Conservation (phyloP, 2,329 filamentous ascomycete species). For the Stagonosporopsis cucurbitacearum region DNA sequence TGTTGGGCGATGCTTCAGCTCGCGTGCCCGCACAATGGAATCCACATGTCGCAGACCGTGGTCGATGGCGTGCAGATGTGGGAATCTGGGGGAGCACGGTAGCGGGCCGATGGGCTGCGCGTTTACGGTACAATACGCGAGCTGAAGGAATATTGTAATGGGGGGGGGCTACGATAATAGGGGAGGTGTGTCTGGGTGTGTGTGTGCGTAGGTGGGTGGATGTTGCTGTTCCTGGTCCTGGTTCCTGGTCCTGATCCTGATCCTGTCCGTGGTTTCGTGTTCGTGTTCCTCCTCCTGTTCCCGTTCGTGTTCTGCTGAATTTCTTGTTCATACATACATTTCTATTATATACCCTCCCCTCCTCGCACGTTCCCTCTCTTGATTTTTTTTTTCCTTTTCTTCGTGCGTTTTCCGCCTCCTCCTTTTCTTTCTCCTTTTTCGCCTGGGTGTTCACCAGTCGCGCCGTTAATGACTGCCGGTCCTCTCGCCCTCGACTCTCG, state of each 20-base stretch:
- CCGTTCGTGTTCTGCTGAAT: no score
- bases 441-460: neutral
- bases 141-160: neutral
- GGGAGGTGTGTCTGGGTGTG: constrained; percentile 4
- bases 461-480: neutral
- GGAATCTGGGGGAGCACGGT: constrained; percentile 26
- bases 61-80: constrained; percentile 20
- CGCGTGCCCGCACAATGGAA: no score
- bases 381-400: no score
- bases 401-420: neutral
- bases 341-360: neutral
- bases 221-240: no score
- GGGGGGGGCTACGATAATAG: no score
- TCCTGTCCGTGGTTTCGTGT: no score
- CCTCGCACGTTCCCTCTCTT: neutral
- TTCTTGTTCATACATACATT: constrained; percentile 7
- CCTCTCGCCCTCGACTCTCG: neutral
- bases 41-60: constrained; percentile 22
- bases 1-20: no score
- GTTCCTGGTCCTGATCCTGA: no score
- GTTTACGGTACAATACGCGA: no score
- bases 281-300: no score
- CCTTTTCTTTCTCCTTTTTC: neutral
- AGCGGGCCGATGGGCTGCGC: constrained; percentile 3
- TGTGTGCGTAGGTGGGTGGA: no score